Conservation (phyloP, 345 rosid genomes). For the Psidium guajava region DNA sequence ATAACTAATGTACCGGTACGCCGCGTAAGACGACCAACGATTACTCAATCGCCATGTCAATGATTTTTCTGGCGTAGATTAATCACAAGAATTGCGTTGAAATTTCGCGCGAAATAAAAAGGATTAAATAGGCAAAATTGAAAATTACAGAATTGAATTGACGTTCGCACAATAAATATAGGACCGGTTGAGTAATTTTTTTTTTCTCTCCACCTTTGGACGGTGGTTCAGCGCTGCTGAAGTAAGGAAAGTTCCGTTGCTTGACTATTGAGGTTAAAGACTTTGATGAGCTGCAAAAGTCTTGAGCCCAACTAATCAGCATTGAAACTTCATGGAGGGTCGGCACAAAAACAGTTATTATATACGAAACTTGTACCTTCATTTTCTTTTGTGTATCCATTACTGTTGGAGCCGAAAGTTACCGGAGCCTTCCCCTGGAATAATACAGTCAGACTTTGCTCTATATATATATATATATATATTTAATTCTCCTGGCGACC, state of each 20-base stretch:
- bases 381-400: neutral
- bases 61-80: no score
- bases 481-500: neutral
- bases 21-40: no score
- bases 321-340: neutral
- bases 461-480: neutral
- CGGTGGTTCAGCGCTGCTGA: neutral
- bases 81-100: no score
- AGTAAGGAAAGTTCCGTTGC: neutral
- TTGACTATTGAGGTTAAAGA: neutral
- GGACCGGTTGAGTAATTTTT: no score
- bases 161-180: no score
- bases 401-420: neutral
- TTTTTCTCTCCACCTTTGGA: no score
- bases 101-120: no score
- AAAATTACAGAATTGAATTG: no score
- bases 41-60: no score
- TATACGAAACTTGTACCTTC: neutral
- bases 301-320: neutral
- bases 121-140: no score
- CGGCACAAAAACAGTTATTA: neutral
- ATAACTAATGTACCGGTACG: rapidly evolving
- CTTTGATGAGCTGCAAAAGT: neutral
- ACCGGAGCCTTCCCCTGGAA: neutral
- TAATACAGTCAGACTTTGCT: neutral